Percentiles rank a stretch among this genome's conserved stretches.
Evolutionary conservation across 257 asterid species (phyloP).

Genomic region (Paulownia fortunei): DNA sequence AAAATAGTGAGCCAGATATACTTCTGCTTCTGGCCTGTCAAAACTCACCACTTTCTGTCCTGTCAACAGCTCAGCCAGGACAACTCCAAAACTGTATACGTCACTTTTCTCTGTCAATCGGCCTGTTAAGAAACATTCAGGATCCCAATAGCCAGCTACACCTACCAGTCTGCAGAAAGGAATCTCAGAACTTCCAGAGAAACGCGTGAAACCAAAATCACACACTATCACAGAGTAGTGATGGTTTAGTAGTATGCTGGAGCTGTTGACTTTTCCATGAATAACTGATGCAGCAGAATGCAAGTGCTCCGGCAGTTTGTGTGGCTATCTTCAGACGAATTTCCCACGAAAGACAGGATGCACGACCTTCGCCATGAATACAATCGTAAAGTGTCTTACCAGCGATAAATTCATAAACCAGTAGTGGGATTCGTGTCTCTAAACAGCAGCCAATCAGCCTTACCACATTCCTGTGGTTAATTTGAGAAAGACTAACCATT

Average conservation of each 20-base stretch:
- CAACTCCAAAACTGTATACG: conserved; percentile 56
- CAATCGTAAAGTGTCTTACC: conserved; percentile 43
- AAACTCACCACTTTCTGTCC: conserved; percentile 31
- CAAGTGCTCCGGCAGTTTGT: conserved; percentile 51
- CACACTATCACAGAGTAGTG: conserved; percentile 46
- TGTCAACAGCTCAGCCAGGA: conserved; percentile 50
- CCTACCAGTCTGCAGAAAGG: no score
- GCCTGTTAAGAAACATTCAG: conserved; percentile 45
- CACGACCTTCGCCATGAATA: no score
- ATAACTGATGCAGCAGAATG: conserved; percentile 44
- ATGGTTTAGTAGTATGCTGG: conserved; percentile 48
- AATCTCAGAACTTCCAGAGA: no score
- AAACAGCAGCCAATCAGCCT: conserved; percentile 50
- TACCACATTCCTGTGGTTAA: conserved; percentile 51
- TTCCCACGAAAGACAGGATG: conserved; percentile 52
- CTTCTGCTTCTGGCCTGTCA: conserved; percentile 26
- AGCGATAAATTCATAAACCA: no score
- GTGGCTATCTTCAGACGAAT: conserved; percentile 46
- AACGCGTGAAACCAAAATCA: conserved; percentile 45
- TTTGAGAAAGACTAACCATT: conserved; percentile 42
- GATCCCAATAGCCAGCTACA: conserved; percentile 41
- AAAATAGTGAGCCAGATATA: conserved; percentile 35
- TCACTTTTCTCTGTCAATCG: conserved; percentile 49
- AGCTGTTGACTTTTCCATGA: conserved; percentile 53
- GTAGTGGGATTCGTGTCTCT: conserved; percentile 50